Conservation (phyloP, 2,329 filamentous ascomycete species). For the Elsinoe batatas region DNA sequence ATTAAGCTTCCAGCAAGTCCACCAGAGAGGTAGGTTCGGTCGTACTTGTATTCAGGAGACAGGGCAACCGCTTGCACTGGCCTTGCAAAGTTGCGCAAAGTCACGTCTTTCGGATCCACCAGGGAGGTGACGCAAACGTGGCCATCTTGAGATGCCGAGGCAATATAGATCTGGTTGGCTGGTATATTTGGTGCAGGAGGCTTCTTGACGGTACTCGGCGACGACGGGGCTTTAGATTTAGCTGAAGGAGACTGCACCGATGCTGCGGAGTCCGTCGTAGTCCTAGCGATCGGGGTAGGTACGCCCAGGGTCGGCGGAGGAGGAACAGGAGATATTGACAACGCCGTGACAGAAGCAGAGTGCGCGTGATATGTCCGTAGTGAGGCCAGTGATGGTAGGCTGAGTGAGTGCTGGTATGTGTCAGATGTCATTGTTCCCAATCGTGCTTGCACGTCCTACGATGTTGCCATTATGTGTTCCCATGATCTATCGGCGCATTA, state of each 20-base stretch:
- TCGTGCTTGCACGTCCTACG: constrained; percentile 44
- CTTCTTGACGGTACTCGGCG: constrained; percentile 30
- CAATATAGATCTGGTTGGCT: constrained; percentile 87
- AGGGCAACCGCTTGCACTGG: constrained; percentile 85
- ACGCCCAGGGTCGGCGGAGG: constrained; percentile 37
- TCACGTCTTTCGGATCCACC: constrained; percentile 79
- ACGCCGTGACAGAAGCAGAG: constrained; percentile 75
- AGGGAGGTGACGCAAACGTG: constrained; percentile 88
- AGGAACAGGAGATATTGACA: constrained; percentile 84
- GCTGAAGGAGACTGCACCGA: constrained; percentile 12
- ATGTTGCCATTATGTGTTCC: constrained; percentile 97
- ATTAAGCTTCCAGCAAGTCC: constrained; percentile 81
- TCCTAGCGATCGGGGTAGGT: background rate
- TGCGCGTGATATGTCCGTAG: constrained; percentile 87
- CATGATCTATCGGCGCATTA: constrained; percentile 51
- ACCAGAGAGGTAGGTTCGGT: constrained; percentile 81
- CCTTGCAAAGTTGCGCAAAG: constrained; percentile 83
- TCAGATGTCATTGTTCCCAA: background rate
- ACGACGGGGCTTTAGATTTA: constrained; percentile 1
- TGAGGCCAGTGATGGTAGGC: constrained; percentile 69
- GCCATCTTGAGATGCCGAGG: constrained; percentile 88
- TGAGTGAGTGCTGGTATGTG: constrained; percentile 63
- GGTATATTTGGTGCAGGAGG: constrained; percentile 58
- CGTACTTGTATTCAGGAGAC: constrained; percentile 89
- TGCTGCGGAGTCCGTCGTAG: background rate